These are phyloP conservation scores for Botrytis porri DNA, from an alignment of 2,329 filamentous ascomycete genomes.

Conservation along the genomic window DNA sequence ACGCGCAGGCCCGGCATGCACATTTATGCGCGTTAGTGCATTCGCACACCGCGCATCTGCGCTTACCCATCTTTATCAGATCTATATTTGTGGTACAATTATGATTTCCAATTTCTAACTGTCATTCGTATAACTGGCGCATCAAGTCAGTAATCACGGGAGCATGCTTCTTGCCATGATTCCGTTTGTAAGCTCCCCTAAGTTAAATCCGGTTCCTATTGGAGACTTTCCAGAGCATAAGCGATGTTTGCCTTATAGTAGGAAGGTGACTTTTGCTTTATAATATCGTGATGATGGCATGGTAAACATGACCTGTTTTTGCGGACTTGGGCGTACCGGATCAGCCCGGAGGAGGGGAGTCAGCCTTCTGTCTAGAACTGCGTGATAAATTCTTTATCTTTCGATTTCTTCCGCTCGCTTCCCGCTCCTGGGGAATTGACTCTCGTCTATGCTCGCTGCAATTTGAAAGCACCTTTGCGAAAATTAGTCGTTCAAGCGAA, in stretches of 20 bases:
- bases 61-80: not conserved
- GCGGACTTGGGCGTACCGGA: not conserved
- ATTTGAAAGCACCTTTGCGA: not conserved
- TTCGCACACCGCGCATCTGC: not conserved
- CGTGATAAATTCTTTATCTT: not conserved
- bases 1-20: not conserved
- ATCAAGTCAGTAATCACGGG: not conserved
- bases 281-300: not conserved
- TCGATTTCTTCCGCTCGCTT: not conserved
- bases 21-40: not conserved
- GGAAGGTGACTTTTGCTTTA: not conserved
- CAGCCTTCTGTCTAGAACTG: not conserved
- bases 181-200: not conserved
- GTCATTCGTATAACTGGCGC: no score
- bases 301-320: not conserved
- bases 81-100: not conserved
- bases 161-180: not conserved
- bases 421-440: not conserved
- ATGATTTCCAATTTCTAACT: not conserved
- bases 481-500: not conserved
- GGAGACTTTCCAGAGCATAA: not conserved
- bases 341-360: not conserved
- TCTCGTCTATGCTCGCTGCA: not conserved
- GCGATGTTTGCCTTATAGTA: not conserved
- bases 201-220: not conserved